Percentiles rank a stretch among this genome's conserved stretches.
phyloP scores from a whole-genome alignment of 371 early-diverging fungal species.

The Mucor sp. region DNA sequence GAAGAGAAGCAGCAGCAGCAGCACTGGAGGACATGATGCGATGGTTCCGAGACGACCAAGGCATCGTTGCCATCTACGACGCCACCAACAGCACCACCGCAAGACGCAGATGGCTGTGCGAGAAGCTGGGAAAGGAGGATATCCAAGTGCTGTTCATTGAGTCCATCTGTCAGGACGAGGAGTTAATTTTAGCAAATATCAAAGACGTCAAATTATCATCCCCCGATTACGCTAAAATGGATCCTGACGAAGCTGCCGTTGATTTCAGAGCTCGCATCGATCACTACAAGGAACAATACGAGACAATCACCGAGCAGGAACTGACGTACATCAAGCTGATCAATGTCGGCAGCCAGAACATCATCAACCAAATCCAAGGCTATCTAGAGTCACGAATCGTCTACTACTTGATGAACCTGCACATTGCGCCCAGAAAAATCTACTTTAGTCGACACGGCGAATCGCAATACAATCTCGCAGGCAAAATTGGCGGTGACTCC shows the following conservation, averaged over 20 bases:
- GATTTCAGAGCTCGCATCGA: conserved; percentile 85
- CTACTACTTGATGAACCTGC: conserved; percentile 97
- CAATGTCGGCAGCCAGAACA: conserved; percentile 90
- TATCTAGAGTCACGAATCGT: conserved; percentile 95
- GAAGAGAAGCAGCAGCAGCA: conserved; percentile 80
- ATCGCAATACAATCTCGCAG: conserved; percentile 81
- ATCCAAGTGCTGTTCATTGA: conserved; percentile 96
- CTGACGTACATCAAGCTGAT: conserved; percentile 90
- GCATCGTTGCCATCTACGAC: conserved; percentile 92
- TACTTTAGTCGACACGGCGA: conserved; percentile 95
- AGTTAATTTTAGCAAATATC: conserved; percentile 87
- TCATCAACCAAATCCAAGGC: conserved; percentile 90
- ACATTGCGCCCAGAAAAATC: conserved; percentile 91
- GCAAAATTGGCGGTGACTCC: conserved; percentile 96
- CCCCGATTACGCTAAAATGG: conserved; percentile 87
- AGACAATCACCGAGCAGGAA: conserved; percentile 79
- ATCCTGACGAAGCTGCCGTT: conserved; percentile 68
- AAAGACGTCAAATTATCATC: conserved; percentile 92
- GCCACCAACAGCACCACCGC: conserved; percentile 95
- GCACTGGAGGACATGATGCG: conserved; percentile 90
- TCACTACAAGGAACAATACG: conserved; percentile 90
- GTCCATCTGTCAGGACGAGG: conserved; percentile 89
- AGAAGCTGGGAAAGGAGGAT: conserved; percentile 64
- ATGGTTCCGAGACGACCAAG: conserved; percentile 85
- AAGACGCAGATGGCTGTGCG: conserved; percentile 75